phyloP scores from a whole-genome alignment of 164 flowering plant species.

The Vitis riparia region DNA sequence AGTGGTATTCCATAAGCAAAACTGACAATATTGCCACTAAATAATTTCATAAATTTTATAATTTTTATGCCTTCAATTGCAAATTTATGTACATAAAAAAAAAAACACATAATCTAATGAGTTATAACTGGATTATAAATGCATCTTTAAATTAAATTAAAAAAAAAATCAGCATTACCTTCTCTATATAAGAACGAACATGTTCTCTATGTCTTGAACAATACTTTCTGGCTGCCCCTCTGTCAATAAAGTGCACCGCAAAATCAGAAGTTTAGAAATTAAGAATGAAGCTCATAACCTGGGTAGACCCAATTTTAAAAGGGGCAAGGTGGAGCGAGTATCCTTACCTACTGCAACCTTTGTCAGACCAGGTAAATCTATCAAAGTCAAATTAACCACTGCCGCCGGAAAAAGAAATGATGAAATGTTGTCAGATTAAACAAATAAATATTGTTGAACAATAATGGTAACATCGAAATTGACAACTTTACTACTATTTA shows the following conservation, averaged over 20 bases:
- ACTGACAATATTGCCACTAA: too few species aligned
- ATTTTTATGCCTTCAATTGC: too few species aligned
- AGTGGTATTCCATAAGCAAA: too few species aligned
- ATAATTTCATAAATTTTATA: too few species aligned
- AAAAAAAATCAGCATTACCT: slow-evolving; percentile 30
- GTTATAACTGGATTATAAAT: too few species aligned
- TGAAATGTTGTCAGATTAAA: background rate
- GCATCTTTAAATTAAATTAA: background rate
- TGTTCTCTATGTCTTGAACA: slow-evolving; percentile 58
- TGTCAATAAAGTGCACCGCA: slow-evolving; percentile 12
- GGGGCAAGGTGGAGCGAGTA: background rate
- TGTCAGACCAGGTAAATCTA: slow-evolving; percentile 90
- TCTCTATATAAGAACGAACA: slow-evolving; percentile 63
- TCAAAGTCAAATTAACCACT: slow-evolving; percentile 87
- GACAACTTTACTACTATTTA: too few species aligned
- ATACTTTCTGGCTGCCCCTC: slow-evolving; percentile 67
- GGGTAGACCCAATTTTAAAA: background rate
- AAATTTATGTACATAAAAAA: too few species aligned
- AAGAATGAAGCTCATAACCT: background rate
- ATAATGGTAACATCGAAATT: background rate
- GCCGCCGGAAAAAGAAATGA: slow-evolving; percentile 25
- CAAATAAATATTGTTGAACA: background rate
- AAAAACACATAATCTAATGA: too few species aligned
- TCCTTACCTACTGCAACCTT: slow-evolving; percentile 81
- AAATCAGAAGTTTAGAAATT: background rate